A percentile compares a stretch with the other conserved stretches of the same genome.
Evolutionary conservation across 805 yeast species (phyloP).

Genomic region (Cyberlindnera japonica): DNA sequence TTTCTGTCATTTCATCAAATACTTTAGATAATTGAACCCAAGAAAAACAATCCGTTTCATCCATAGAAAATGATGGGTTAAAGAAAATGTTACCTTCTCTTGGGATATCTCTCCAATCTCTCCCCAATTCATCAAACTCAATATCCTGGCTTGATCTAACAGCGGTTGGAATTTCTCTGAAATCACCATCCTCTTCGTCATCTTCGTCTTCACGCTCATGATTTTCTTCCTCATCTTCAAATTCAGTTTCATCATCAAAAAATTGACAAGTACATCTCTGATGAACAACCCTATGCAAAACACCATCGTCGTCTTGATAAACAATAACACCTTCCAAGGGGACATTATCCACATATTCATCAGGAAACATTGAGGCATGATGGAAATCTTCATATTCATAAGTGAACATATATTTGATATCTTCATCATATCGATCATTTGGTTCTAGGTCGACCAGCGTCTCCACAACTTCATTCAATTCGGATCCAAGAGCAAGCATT

Average conservation of each 20-base stretch:
- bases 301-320: conserved; percentile 28
- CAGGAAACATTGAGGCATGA: conserved; percentile 25
- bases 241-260: conserved; percentile 23
- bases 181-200: conserved; percentile 15
- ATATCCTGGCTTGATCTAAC: conserved; percentile 34
- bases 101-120: conserved; percentile 73
- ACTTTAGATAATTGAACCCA: conserved; percentile 26
- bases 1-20: conserved; percentile 28
- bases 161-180: conserved; percentile 28
- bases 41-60: conserved; percentile 12
- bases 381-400: conserved; percentile 46
- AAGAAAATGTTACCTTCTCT: conserved; percentile 49
- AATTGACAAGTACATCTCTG: conserved; percentile 26
- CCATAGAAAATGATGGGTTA: conserved; percentile 19
- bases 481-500: conserved; percentile 45
- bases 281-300: conserved; percentile 25
- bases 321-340: conserved; percentile 26
- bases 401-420: conserved; percentile 57
- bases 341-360: conserved; percentile 33
- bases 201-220: conserved; percentile 10
- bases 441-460: conserved; percentile 51
- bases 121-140: conserved; percentile 56
- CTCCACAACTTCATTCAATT: conserved; percentile 47
- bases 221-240: conserved; percentile 14
- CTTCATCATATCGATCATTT: conserved; percentile 68